A percentile compares a stretch with the other conserved stretches of the same genome.
Conservation (phyloP, 1,284 basidiomycete genomes). For the Trametes hirsuta region DNA sequence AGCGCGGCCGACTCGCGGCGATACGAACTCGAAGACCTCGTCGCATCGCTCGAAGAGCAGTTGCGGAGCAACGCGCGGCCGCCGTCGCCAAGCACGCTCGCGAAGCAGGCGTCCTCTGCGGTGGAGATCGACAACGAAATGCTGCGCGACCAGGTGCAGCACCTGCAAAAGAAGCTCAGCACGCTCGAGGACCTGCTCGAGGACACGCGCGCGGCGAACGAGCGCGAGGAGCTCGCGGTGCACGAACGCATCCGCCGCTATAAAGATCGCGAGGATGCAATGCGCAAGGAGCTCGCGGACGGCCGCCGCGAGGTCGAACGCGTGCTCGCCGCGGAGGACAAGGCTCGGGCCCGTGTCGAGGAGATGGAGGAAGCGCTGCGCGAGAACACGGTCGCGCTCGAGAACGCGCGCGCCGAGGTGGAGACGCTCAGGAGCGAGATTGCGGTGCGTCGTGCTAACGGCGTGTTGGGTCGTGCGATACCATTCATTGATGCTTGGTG, state of each 20-base stretch:
- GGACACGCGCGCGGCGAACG: constrained; percentile 71
- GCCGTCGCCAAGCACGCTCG: constrained; percentile 41
- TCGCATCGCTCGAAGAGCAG: constrained; percentile 67
- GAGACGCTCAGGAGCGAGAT: constrained; percentile 82
- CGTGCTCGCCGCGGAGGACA: constrained; percentile 63
- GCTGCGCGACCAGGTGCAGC: constrained; percentile 83
- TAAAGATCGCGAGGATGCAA: constrained; percentile 78
- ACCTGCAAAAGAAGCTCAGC: constrained; percentile 79
- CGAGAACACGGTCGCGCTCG: constrained; percentile 87
- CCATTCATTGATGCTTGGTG: neutral
- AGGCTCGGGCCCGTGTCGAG: constrained; percentile 65
- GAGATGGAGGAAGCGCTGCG: constrained; percentile 89
- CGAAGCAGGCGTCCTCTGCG: constrained; percentile 55
- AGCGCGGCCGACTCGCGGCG: constrained; percentile 69
- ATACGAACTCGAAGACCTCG: constrained; percentile 77
- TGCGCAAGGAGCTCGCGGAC: constrained; percentile 68
- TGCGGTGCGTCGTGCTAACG: constrained; percentile 52
- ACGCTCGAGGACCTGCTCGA: constrained; percentile 86
- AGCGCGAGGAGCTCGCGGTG: constrained; percentile 72
- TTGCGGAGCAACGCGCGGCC: constrained; percentile 42
- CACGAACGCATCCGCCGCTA: constrained; percentile 70
- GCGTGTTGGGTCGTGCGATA: neutral
- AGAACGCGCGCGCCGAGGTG: constrained; percentile 91
- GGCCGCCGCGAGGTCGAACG: constrained; percentile 68
- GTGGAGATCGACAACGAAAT: constrained; percentile 94